Conservation (phyloP, 768 basidiomycete genomes). For the Pleurotus ostreatus region DNA sequence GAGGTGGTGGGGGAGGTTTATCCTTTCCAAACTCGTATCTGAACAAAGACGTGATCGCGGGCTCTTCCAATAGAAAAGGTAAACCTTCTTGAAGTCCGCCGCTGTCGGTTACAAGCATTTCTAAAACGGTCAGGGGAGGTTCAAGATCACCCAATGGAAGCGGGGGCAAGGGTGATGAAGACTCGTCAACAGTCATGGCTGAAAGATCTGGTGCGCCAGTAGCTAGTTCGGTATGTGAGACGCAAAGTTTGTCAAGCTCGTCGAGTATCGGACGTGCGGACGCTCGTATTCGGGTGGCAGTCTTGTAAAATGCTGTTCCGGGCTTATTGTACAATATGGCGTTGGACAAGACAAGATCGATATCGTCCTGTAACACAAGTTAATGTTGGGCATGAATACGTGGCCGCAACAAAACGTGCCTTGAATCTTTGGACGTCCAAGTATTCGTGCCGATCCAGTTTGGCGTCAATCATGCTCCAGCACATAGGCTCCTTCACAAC, state of each 20-base stretch:
- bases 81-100: slow-evolving; percentile 44
- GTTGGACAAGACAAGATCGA: slow-evolving; percentile 81
- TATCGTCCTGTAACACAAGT: slow-evolving; percentile 53
- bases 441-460: slow-evolving; percentile 81
- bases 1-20: slow-evolving; percentile 59
- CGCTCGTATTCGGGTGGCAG: slow-evolving; percentile 59
- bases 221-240: neutral
- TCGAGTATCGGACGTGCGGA: slow-evolving; percentile 35
- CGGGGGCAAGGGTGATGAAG: slow-evolving; percentile 4
- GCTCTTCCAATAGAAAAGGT: slow-evolving; percentile 49
- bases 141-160: slow-evolving; percentile 70
- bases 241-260: slow-evolving; percentile 30
- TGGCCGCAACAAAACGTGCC: slow-evolving; percentile 20
- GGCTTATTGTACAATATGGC: slow-evolving; percentile 83
- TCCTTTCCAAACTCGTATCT: slow-evolving; percentile 58
- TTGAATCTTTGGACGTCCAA: slow-evolving; percentile 73
- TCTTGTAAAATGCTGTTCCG: slow-evolving; percentile 65
- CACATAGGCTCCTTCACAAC: slow-evolving; percentile 86
- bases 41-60: slow-evolving; percentile 67
- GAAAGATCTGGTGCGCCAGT: neutral
- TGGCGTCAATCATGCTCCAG: slow-evolving; percentile 77
- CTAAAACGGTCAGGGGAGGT: slow-evolving; percentile 53
- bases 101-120: slow-evolving; percentile 51
- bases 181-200: neutral
- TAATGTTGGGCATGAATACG: neutral